phyloP scores from a whole-genome alignment of 345 rosid species.

The Melastoma malabathricum region DNA sequence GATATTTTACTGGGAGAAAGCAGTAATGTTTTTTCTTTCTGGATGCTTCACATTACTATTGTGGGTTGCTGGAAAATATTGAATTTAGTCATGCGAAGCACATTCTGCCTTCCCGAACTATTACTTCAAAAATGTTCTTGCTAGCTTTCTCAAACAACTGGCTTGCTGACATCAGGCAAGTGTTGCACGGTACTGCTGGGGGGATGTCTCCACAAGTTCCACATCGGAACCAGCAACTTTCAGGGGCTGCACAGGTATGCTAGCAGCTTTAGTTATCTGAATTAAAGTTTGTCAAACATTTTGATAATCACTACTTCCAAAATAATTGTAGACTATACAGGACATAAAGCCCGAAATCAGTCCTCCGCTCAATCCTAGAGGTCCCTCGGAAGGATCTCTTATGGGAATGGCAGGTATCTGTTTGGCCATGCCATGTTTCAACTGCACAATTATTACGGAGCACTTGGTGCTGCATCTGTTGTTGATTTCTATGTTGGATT shows the following conservation, averaged over 20 bases:
- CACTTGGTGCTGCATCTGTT: neutral
- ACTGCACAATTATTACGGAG: neutral
- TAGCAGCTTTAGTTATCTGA: neutral
- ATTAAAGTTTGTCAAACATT: conserved; percentile 1
- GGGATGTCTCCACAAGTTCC: conserved; percentile 90
- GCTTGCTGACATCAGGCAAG: conserved; percentile 55
- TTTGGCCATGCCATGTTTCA: conserved; percentile 1
- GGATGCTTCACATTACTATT: too few species aligned
- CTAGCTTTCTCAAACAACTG: neutral
- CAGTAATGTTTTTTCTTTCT: too few species aligned
- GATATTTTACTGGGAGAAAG: too few species aligned
- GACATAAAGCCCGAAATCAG: conserved; percentile 85
- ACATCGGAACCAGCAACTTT: conserved; percentile 68
- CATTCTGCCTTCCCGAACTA: too few species aligned
- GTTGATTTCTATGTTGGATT: neutral
- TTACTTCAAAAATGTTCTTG: too few species aligned
- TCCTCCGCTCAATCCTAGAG: conserved; percentile 77
- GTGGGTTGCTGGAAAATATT: too few species aligned
- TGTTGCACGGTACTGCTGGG: conserved; percentile 70
- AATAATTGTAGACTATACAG: conserved; percentile 18
- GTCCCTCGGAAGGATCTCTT: conserved; percentile 75
- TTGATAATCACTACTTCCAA: neutral
- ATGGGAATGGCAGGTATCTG: conserved; percentile 77
- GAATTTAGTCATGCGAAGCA: too few species aligned
- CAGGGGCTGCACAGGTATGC: conserved; percentile 63